phyloP scores from a whole-genome alignment of 345 rosid genomes.

The Populus alba region DNA sequence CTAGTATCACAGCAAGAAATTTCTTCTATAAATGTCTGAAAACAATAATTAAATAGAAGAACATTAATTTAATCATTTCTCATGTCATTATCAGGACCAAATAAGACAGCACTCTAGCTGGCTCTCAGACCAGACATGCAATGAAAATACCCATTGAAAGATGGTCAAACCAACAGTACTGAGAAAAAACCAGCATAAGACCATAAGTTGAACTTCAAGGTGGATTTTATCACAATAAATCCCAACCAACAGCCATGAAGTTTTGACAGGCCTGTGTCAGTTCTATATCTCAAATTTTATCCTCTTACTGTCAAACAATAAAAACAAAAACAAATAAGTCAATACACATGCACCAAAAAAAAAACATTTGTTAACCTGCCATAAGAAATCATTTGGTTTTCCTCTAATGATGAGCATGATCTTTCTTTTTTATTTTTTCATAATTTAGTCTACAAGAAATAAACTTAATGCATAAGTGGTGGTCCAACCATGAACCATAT shows the following conservation, averaged over 20 bases:
- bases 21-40: not conserved
- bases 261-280: not conserved
- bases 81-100: not conserved
- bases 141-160: not conserved
- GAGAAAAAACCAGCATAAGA: not conserved
- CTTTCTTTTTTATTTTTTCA: not conserved
- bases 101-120: not conserved
- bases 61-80: not conserved
- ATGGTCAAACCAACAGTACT: not conserved
- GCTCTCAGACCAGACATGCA: not conserved
- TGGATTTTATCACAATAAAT: not conserved
- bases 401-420: not conserved
- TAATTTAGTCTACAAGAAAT: not conserved
- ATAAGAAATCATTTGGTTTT: not conserved
- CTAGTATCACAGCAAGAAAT: conserved; percentile 21
- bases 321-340: not conserved
- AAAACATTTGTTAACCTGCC: not conserved
- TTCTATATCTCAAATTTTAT: not conserved
- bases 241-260: not conserved
- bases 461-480: not conserved
- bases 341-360: not conserved
- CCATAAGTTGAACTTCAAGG: not conserved
- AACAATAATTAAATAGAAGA: not conserved
- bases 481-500: not conserved
- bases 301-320: not conserved